Evolutionary conservation across 352 stramenopile species (phyloP), one percentile per base, ranked within the genome.

Genomic region (Globisporangium okanoganense): DNA sequence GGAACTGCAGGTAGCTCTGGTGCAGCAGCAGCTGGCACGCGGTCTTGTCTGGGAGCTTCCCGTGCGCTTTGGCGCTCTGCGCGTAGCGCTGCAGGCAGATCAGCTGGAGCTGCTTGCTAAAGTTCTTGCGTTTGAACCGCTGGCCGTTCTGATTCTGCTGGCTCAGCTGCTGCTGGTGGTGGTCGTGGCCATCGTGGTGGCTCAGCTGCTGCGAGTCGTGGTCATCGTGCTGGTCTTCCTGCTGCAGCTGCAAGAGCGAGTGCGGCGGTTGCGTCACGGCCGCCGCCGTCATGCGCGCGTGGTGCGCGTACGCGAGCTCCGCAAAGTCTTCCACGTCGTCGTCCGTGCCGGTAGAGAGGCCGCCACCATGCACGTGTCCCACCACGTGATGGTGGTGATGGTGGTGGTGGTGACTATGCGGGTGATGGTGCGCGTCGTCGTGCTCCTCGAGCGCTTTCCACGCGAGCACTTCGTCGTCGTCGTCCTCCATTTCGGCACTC

Each of bases 91-190:
- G 66, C 9, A 90, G 73, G 61, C 78, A 76, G 24, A 85, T 50
- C 36, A 88, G 65, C 60, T 90, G 81, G 10, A 90, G 61, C 52
- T 77, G 61, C 58, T 90, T 88, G 62, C 77, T 88, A 50, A 88
- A 79, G 70, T 87, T 88, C 54, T 82, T 87, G 41, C 81, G 78
- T 65, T 90, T 90, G 27, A 73, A 64, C 9, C 76, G 61, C 52
- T 69, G 63, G 0, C n/a, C n/a, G n/a, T 66, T 59, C 18, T 72
- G 55, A 36, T 56, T 61, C 31, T 49, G 47, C 12, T 72, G 60
- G 7, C 43, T 56, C 31, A 64, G 31, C 14, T 70, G 62, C 12
- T 72, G 29, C 16, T 47, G 16, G 10, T 40, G 48, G 18, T 43
- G 45, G 9, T 58, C 57, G 12, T 27, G 62, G 7, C 51, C 38